Base-by-base conservation (phyloP, 2,329 filamentous ascomycete genomes). In the Diplodia seriata region DNA sequence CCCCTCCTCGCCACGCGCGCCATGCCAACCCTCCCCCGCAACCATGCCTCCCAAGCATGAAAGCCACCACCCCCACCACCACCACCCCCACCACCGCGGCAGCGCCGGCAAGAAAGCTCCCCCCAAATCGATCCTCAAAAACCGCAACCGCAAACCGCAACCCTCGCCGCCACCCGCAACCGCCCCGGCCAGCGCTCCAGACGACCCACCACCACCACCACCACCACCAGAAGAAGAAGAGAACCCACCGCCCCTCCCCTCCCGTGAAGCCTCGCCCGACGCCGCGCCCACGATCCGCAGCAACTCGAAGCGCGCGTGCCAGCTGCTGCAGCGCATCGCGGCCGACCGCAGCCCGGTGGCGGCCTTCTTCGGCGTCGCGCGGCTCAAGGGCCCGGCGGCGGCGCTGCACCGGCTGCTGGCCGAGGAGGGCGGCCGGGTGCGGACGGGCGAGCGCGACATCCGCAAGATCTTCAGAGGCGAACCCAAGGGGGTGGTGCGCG, bases 331-430 rank as follows among this genome's bases (percentile, higher is more conserved):
- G 43, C 33, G 40, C 43, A 63, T 63, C 59, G 51, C 51, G 12
- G 43, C 50, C 11, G 59, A 63, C 20, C 59, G 49, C 40, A 63
- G 29, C 23, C 59, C 59, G 1, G 47, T 63, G 7, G 43, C 59
- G 12, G 38, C 59, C 7, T 63, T 63, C n/a, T 63, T 63, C 9
- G 59, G 59, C 12, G 26, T 63, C 4, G 59, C 59, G 29, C 50
- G 43, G 29, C 29, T 51, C 18, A 51, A 26, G 31, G 59, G 59
- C 8, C 36, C 59, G 1, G 59, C 59, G 9, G 18, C 33, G 29
- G 59, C 51, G 29, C 59, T 63, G 59, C 59, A 63, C 59, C 36
- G 20, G 26, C 43, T 63, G 14, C 59, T 63, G 43, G 50, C 36
- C 5, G 59, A 63, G 7, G 59, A 63, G 12, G 59, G 43, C 8